Percentiles rank a stretch among this genome's conserved stretches.
phyloP scores from a whole-genome alignment of 768 basidiomycete species.

The Termitomyces titanicus region DNA sequence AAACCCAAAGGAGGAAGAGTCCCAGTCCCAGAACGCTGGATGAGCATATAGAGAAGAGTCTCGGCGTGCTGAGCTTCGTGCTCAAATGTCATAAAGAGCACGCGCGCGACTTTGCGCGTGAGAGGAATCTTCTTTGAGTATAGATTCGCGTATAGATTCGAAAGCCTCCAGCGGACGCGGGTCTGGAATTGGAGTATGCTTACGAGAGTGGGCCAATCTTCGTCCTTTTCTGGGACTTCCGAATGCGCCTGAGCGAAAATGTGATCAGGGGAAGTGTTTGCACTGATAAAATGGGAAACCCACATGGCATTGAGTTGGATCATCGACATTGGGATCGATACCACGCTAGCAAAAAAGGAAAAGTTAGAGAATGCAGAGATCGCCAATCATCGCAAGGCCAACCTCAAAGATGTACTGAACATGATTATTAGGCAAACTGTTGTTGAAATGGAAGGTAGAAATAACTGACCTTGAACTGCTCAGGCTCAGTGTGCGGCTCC shows the following conservation, averaged over 20 bases:
- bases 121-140: constrained; percentile 45
- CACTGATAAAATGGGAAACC: constrained; percentile 17
- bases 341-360: constrained; percentile 56
- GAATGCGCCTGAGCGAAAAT: constrained; percentile 67
- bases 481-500: constrained; percentile 82
- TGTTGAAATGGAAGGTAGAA: constrained; percentile 8
- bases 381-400: background rate
- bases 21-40: constrained; percentile 76
- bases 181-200: constrained; percentile 74
- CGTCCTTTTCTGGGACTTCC: constrained; percentile 71
- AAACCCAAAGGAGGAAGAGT: constrained; percentile 80
- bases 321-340: constrained; percentile 93
- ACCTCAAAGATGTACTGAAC: constrained; percentile 75
- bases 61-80: constrained; percentile 90
- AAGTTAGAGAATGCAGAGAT: background rate
- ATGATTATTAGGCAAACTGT: constrained; percentile 6
- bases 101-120: constrained; percentile 68
- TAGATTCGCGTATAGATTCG: constrained; percentile 70
- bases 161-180: constrained; percentile 73
- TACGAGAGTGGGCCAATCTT: constrained; percentile 81
- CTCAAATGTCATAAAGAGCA: constrained; percentile 88
- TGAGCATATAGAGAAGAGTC: constrained; percentile 92
- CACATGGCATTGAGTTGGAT: constrained; percentile 84
- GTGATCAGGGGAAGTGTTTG: background rate
- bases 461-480: constrained; percentile 59